phyloP scores from a whole-genome alignment of 345 rosid species.

The Pistacia vera region DNA sequence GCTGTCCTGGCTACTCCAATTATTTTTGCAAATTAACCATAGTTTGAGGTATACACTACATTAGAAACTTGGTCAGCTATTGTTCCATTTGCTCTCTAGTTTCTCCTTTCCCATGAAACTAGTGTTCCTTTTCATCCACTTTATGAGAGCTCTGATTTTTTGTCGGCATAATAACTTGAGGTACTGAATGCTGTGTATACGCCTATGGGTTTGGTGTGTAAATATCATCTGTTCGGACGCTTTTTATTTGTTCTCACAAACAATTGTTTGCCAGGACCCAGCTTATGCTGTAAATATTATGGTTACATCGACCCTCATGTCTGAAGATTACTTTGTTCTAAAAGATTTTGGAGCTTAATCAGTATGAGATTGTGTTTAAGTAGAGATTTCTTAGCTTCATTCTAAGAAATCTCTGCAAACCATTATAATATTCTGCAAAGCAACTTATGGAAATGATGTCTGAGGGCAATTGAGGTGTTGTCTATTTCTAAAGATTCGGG shows the following conservation, averaged over 20 bases:
- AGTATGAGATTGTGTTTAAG: background rate
- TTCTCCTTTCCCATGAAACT: background rate
- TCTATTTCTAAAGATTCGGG: no score
- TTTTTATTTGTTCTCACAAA: background rate
- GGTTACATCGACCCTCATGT: background rate
- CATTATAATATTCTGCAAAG: background rate
- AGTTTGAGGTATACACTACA: background rate
- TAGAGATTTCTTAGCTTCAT: background rate
- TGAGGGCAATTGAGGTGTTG: background rate
- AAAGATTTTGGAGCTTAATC: background rate
- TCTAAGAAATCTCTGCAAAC: background rate
- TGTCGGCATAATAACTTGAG: background rate
- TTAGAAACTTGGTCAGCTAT: background rate
- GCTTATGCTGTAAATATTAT: background rate
- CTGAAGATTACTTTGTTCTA: background rate
- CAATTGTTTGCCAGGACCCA: background rate
- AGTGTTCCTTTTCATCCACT: background rate
- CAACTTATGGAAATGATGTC: background rate
- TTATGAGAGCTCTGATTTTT: background rate
- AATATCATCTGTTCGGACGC: background rate
- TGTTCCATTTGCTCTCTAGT: background rate
- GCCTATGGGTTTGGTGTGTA: background rate
- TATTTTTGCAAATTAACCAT: background rate
- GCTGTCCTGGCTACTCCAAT: conserved; percentile 17
- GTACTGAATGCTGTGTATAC: background rate